Percentiles rank a stretch among this genome's conserved stretches.
Conservation (phyloP, 1,139 yeast genomes). For the Yamadazyma conglobata region DNA sequence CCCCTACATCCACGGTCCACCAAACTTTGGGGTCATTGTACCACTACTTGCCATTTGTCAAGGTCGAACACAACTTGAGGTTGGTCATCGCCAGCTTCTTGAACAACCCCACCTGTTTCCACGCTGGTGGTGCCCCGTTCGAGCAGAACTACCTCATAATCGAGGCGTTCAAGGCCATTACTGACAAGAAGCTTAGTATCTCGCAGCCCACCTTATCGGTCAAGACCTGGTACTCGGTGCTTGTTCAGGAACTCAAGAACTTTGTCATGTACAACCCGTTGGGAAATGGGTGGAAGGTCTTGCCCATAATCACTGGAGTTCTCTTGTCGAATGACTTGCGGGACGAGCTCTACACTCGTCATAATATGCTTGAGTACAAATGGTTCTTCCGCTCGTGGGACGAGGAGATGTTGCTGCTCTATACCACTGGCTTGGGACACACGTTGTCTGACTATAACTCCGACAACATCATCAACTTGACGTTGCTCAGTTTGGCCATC, state of each 20-base stretch:
- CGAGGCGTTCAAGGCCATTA: slow-evolving; percentile 47
- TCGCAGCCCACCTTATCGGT: slow-evolving; percentile 62
- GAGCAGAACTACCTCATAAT: slow-evolving; percentile 36
- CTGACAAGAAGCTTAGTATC: slow-evolving; percentile 51
- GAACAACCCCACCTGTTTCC: slow-evolving; percentile 45
- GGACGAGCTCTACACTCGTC: slow-evolving; percentile 30
- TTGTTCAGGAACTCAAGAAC: slow-evolving; percentile 35
- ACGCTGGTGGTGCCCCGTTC: slow-evolving; percentile 34
- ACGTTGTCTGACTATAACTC: slow-evolving; percentile 23
- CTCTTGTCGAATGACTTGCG: slow-evolving; percentile 38
- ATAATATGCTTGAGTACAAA: slow-evolving; percentile 24
- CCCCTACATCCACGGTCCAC: slow-evolving; percentile 18
- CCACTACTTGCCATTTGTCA: slow-evolving; percentile 60
- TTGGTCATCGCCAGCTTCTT: slow-evolving; percentile 50
- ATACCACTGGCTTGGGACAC: slow-evolving; percentile 21
- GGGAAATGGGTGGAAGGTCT: slow-evolving; percentile 50
- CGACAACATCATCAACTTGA: slow-evolving; percentile 26
- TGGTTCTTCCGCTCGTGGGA: slow-evolving; percentile 39
- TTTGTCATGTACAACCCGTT: slow-evolving; percentile 29
- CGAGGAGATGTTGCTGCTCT: slow-evolving; percentile 20
- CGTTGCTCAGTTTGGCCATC: slow-evolving; percentile 35
- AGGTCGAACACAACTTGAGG: slow-evolving; percentile 53
- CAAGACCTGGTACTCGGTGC: slow-evolving; percentile 46
- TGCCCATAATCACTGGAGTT: slow-evolving; percentile 57
- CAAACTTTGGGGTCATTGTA: slow-evolving; percentile 51